Evolutionary conservation across 257 asterid genomes (phyloP).

Genomic region (Solanum sparsipilum): DNA sequence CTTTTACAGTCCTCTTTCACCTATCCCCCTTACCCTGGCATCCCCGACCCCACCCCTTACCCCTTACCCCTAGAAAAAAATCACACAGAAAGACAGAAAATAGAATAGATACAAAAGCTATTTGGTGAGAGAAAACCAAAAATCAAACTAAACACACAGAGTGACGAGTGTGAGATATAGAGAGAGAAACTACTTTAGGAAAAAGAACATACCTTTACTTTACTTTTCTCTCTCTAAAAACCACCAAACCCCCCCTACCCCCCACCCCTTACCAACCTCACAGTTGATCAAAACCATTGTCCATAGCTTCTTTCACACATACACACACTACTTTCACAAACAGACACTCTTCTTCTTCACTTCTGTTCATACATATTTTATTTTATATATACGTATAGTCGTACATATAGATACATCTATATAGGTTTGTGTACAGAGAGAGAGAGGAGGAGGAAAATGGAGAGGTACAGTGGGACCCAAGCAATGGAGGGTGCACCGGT

Average conservation of each 20-base stretch:
- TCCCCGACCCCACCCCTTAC: neutral
- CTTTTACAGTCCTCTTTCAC: neutral
- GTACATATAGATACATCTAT: neutral
- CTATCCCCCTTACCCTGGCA: neutral
- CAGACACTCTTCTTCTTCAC: neutral
- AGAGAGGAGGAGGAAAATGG: constrained; percentile 29
- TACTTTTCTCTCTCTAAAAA: constrained; percentile 2
- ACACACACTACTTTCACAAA: neutral
- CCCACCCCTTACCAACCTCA: neutral
- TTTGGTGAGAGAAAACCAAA: neutral
- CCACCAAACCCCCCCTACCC: neutral
- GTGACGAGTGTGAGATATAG: constrained; percentile 3
- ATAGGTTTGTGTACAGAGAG: neutral
- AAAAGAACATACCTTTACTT: neutral
- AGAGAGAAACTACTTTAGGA: neutral
- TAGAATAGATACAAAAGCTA: neutral
- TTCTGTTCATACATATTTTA: neutral
- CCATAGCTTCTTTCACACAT: neutral
- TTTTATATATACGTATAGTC: neutral
- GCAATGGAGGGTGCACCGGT: constrained; percentile 39
- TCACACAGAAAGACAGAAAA: neutral
- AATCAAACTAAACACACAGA: neutral
- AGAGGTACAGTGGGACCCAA: constrained; percentile 45
- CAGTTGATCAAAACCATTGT: neutral
- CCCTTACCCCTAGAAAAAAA: neutral